Evolutionary conservation across 1,284 basidiomycete species (phyloP).

Genomic region (Tylopilus sp.): DNA sequence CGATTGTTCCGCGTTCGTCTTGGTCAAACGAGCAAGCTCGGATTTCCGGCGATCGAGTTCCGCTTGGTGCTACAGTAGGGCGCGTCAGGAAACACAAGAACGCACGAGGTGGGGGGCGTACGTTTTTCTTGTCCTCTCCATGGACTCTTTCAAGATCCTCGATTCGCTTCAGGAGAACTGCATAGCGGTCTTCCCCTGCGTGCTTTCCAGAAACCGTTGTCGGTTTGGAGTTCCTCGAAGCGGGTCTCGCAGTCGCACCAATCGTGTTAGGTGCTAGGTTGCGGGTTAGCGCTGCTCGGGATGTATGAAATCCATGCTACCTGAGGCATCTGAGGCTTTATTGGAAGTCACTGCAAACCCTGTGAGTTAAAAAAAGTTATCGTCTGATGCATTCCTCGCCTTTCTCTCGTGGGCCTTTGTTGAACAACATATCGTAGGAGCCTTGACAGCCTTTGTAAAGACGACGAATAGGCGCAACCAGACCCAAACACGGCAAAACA

Average conservation of each 20-base stretch:
- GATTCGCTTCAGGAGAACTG: slow-evolving; percentile 56
- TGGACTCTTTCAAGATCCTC: slow-evolving; percentile 66
- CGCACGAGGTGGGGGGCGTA: no score
- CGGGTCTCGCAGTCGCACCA: slow-evolving; percentile 8
- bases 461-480: slow-evolving; percentile 9
- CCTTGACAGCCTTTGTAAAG: no score
- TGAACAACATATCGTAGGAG: slow-evolving; percentile 33
- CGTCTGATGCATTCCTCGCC: slow-evolving; percentile 23
- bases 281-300: slow-evolving; percentile 11
- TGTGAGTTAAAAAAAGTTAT: neutral
- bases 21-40: slow-evolving; percentile 51
- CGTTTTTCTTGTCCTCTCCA: slow-evolving; percentile 61
- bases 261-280: slow-evolving; percentile 38
- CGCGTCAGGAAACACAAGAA: no score
- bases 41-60: slow-evolving; percentile 58
- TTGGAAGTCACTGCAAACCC: slow-evolving; percentile 31
- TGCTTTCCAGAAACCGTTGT: slow-evolving; percentile 6
- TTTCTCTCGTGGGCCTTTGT: slow-evolving; percentile 41
- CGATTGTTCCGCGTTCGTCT: slow-evolving; percentile 46
- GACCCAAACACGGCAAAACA: slow-evolving; percentile 24
- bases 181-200: slow-evolving; percentile 44
- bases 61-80: slow-evolving; percentile 45
- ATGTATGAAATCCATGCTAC: slow-evolving; percentile 25
- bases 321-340: slow-evolving; percentile 39
- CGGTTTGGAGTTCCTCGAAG: slow-evolving; percentile 12